Percentiles rank a stretch among this genome's conserved stretches.
These are phyloP conservation scores for Tillandsia leiboldiana DNA, from an alignment of 176 grass and related monocot species.

Conservation along the genomic window DNA sequence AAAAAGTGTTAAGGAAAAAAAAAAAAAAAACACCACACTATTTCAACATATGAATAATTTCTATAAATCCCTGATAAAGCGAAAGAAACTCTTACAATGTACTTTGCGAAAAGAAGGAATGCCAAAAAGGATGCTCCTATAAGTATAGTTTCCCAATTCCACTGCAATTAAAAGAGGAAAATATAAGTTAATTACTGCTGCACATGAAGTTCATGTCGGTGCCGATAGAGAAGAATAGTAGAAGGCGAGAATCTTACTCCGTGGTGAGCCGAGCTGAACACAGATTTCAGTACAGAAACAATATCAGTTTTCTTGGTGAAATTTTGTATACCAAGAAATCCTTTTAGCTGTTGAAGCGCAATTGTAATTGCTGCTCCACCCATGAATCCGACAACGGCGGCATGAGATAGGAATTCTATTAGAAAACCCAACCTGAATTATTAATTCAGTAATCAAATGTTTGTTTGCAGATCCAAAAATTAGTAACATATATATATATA, in stretches of 20 bases:
- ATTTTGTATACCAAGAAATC: conserved; percentile 58
- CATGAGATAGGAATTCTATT: conserved; percentile 92
- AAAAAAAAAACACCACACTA: not conserved
- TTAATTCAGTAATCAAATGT: not conserved
- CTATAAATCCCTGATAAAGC: not conserved
- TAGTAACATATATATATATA: too few species aligned
- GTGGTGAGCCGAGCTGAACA: conserved; percentile 69
- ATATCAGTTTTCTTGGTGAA: conserved; percentile 90
- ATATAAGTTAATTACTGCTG: conserved; percentile 4
- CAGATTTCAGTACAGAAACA: conserved; percentile 82
- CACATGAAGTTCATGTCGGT: not conserved
- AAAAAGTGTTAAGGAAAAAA: conserved; percentile 1
- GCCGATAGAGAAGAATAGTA: not conserved
- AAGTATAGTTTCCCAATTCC: conserved; percentile 93
- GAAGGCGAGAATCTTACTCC: conserved; percentile 39
- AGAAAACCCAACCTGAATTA: conserved; percentile 84
- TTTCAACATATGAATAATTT: not conserved
- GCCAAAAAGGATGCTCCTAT: conserved; percentile 54
- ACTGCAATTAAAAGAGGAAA: conserved; percentile 38
- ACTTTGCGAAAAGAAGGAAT: conserved; percentile 70
- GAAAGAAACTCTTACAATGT: conserved; percentile 45
- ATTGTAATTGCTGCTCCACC: conserved; percentile 89
- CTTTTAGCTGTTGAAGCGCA: conserved; percentile 88
- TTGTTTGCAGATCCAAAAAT: not conserved
- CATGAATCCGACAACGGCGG: conserved; percentile 97